phyloP scores from a whole-genome alignment of 2,329 filamentous ascomycete species.

The Chaetomium strumarium region DNA sequence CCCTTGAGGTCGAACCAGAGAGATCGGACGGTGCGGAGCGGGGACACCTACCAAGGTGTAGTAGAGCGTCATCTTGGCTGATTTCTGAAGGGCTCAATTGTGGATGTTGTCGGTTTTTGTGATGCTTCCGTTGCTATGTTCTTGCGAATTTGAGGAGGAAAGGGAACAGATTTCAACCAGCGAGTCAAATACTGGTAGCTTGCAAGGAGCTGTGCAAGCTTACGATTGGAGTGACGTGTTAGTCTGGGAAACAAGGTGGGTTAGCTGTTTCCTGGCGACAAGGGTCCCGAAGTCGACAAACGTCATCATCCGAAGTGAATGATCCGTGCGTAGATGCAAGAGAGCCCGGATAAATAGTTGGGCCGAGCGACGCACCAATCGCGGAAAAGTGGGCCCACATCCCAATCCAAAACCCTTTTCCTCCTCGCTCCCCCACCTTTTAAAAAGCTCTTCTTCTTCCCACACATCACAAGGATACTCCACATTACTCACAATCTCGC shows the following conservation, averaged over 20 bases:
- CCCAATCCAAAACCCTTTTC: no score
- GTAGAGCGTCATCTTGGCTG: slow-evolving; percentile 52
- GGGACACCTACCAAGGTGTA: slow-evolving; percentile 44
- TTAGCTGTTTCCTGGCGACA: slow-evolving; percentile 2
- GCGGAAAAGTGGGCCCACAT: no score
- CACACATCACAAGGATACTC: no score
- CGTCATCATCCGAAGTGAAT: slow-evolving; percentile 23
- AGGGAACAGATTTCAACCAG: slow-evolving; percentile 2
- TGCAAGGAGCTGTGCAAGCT: not conserved
- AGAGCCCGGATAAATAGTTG: no score
- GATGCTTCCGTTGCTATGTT: slow-evolving; percentile 1
- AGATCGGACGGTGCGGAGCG: not conserved
- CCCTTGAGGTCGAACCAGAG: not conserved
- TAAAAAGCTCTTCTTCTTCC: no score
- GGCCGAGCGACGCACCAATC: no score
- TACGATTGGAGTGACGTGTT: slow-evolving; percentile 24
- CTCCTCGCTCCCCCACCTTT: no score
- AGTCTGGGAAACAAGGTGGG: slow-evolving; percentile 14
- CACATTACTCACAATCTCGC: no score
- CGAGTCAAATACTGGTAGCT: not conserved
- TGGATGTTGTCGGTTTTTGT: not conserved
- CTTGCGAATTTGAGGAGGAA: not conserved
- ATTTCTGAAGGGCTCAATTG: not conserved
- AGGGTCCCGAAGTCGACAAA: slow-evolving; percentile 18
- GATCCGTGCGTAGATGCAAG: slow-evolving; percentile 13